Percentiles rank a stretch among this genome's conserved stretches.
Conservation (phyloP, 345 rosid species). For the Linum lewisii region DNA sequence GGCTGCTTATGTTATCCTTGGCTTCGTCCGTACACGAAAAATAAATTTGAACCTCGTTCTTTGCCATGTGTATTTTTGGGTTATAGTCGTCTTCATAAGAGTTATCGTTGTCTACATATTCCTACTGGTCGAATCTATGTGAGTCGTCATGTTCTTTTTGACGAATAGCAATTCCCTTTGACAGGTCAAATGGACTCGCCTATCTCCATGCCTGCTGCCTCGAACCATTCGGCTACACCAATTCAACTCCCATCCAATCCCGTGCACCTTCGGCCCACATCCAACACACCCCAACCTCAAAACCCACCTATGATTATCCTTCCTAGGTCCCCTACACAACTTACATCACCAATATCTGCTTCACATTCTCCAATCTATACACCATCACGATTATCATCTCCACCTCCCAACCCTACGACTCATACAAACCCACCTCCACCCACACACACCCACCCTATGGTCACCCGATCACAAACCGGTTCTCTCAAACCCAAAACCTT, state of each 20-base stretch:
- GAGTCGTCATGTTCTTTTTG: conserved; percentile 10
- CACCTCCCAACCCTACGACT: conserved; percentile 9
- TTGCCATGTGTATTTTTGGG: background rate
- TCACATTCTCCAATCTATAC: conserved; percentile 8
- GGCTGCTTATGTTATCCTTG: background rate
- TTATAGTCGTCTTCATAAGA: background rate
- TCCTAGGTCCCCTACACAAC: background rate
- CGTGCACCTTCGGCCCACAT: too few species aligned
- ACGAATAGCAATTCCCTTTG: conserved; percentile 8
- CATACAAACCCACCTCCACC: conserved; percentile 9
- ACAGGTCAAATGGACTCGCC: too few species aligned
- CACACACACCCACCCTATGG: conserved; percentile 5
- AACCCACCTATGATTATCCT: background rate
- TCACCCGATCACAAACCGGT: conserved; percentile 10
- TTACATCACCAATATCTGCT: conserved; percentile 14
- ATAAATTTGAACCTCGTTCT: background rate
- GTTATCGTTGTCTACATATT: background rate
- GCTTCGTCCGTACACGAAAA: background rate
- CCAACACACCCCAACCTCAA: too few species aligned
- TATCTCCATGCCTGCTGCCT: background rate
- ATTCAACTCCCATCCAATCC: too few species aligned
- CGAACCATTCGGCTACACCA: too few species aligned
- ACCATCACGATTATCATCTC: conserved; percentile 3
- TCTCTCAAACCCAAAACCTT: conserved; percentile 10
- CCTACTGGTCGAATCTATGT: background rate